Evolutionary conservation across 805 yeast genomes (phyloP), one percentile per base, ranked within the genome.

Genomic region (Saturnispora gosingensis): DNA sequence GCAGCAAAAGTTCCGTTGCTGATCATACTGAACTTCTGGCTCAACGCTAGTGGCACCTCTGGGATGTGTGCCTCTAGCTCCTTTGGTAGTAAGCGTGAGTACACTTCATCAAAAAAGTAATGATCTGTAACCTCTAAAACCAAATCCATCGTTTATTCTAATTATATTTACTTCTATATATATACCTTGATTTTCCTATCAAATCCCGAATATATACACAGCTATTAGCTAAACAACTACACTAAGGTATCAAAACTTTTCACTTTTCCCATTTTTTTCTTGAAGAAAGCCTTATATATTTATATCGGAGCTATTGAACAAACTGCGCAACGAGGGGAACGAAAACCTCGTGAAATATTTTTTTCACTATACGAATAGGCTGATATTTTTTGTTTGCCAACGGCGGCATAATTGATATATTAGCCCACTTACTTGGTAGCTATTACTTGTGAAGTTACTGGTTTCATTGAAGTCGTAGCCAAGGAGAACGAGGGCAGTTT

Each of bases 121-220:
- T 86, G 74, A 69, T 93, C 99, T 45, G 73, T 69, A 24, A 81
- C 72, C 67, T 93, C 99, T 49, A 93, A 76, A 24, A 88, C 89
- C 62, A 93, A 72, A 83, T 93, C 99, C 99, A 93, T 91, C 53
- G 22, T 44, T 18, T 30, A 13, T 38, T 38, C 20, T 20, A 38
- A 4, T 18, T 30, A 30, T 11, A 11, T 30, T 30, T 30, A 30
- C 34, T 30, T 30, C 13, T 30, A 30, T 30, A 30, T 30, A 30
- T 30, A 30, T 30, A 30, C 13, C 13, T 30, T 30, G 15, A 13
- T 30, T 30, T 11, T 10, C 11, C 34, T 30, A 13, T 10, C n/a
- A 30, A 30, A 11, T 13, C 15, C 34, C 15, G 13, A 13, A 30
- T 30, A 30, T 30, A 30, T 30, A 30, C 34, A 30, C 34, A 30